Evolutionary conservation across 2,329 filamentous ascomycete genomes (phyloP).

Genomic region (Beauveria australis): DNA sequence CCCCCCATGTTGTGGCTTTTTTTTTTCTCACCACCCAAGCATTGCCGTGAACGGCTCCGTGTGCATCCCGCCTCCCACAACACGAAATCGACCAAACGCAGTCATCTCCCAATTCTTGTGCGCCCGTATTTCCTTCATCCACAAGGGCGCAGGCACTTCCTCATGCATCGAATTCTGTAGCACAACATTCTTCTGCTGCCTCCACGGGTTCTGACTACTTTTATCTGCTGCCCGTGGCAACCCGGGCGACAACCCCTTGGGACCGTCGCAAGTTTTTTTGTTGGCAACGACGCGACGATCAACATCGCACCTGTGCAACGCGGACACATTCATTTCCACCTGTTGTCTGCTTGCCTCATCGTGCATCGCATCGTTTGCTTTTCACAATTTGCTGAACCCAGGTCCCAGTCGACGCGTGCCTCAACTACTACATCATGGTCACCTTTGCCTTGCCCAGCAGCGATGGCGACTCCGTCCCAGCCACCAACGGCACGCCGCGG

Average conservation of each 20-base stretch:
- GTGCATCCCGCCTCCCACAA: slow-evolving; percentile 6
- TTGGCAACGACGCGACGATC: neutral
- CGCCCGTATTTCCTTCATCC: slow-evolving; percentile 3
- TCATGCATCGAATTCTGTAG: slow-evolving; percentile 7
- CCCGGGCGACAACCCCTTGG: neutral
- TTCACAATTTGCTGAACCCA: neutral
- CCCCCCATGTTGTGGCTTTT: slow-evolving; percentile 7
- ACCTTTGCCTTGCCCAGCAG: slow-evolving; percentile 29
- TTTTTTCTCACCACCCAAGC: neutral
- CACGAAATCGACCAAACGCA: neutral
- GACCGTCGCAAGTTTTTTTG: neutral
- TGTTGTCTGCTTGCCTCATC: neutral
- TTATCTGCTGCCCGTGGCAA: slow-evolving; percentile 2
- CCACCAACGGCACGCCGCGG: slow-evolving; percentile 27
- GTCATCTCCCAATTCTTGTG: neutral
- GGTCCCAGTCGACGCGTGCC: neutral
- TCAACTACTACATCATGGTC: slow-evolving; percentile 22
- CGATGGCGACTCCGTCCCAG: slow-evolving; percentile 25
- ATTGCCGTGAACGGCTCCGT: neutral
- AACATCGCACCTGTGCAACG: neutral
- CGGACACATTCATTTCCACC: neutral
- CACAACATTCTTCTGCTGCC: neutral
- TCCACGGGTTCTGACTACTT: neutral
- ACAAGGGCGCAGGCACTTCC: neutral
- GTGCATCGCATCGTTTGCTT: neutral